Conservation (phyloP, 1,284 basidiomycete genomes). For the Ceratobasidium sp. region DNA sequence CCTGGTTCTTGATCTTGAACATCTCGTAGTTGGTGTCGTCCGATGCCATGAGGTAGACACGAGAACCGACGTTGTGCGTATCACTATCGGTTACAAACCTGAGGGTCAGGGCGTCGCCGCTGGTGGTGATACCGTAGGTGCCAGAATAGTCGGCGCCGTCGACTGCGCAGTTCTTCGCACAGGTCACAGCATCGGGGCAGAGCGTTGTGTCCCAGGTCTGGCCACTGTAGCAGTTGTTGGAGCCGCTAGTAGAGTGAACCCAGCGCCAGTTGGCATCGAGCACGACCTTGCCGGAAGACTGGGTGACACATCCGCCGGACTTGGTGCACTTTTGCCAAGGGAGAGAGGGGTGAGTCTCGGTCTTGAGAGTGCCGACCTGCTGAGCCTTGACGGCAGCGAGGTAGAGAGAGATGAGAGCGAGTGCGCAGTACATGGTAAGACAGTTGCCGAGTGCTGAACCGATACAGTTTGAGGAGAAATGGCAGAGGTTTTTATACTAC, state of each 20-base stretch:
- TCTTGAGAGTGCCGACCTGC: slow-evolving; percentile 47
- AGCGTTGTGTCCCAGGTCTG: slow-evolving; percentile 53
- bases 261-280: slow-evolving; percentile 51
- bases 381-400: slow-evolving; percentile 46
- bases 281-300: slow-evolving; percentile 34
- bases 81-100: slow-evolving; percentile 65
- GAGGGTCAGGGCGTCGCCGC: slow-evolving; percentile 65
- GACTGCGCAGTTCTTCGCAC: slow-evolving; percentile 68
- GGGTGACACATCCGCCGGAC: slow-evolving; percentile 44
- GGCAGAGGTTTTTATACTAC: slow-evolving; percentile 21
- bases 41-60: slow-evolving; percentile 66
- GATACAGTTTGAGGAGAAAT: slow-evolving; percentile 21
- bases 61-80: slow-evolving; percentile 71
- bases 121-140: slow-evolving; percentile 65
- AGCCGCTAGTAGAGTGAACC: slow-evolving; percentile 45
- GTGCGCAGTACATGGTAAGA: slow-evolving; percentile 29
- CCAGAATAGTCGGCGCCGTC: slow-evolving; percentile 71
- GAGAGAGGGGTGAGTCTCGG: slow-evolving; percentile 48
- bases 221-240: slow-evolving; percentile 67
- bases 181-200: slow-evolving; percentile 64
- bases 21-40: slow-evolving; percentile 63
- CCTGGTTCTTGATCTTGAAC: slow-evolving; percentile 69
- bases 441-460: slow-evolving; percentile 12
- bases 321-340: slow-evolving; percentile 49
- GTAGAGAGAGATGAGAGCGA: slow-evolving; percentile 48